phyloP scores from a whole-genome alignment of 495 filamentous ascomycete species.

The Neurospora sp. region DNA sequence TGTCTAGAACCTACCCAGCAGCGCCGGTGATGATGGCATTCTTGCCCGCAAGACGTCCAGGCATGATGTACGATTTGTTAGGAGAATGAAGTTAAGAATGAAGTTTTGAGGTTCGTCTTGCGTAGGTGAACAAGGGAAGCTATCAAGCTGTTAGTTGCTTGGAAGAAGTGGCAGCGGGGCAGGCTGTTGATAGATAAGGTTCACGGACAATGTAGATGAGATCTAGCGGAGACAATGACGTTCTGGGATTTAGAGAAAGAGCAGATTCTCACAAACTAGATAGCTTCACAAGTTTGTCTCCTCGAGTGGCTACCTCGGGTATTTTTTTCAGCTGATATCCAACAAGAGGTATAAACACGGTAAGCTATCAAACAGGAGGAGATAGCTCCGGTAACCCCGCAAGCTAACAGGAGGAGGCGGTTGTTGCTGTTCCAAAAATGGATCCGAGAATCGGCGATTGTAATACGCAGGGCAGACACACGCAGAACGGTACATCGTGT shows the following conservation, averaged over 20 bases:
- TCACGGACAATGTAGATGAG: background rate
- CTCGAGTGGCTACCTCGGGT: background rate
- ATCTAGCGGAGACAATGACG: background rate
- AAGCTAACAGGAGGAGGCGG: background rate
- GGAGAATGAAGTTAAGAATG: background rate
- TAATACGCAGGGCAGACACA: background rate
- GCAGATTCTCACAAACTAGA: background rate
- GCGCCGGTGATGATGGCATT: constrained; percentile 91
- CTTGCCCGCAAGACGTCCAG: constrained; percentile 72
- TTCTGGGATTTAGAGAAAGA: background rate
- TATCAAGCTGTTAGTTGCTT: background rate
- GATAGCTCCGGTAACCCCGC: too few relatives aligned
- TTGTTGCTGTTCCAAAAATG: background rate
- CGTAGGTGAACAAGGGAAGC: background rate
- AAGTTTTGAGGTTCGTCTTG: background rate
- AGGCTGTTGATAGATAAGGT: background rate
- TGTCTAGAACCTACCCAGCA: constrained; percentile 54
- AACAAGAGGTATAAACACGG: background rate
- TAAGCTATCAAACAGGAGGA: background rate
- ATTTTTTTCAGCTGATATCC: background rate
- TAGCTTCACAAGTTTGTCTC: background rate
- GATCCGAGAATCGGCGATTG: constrained; percentile 6
- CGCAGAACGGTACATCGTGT: background rate
- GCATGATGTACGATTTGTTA: constrained; percentile 5
- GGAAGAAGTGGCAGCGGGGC: background rate